phyloP scores from a whole-genome alignment of 495 filamentous ascomycete species.

The Penicillium pancosmium region DNA sequence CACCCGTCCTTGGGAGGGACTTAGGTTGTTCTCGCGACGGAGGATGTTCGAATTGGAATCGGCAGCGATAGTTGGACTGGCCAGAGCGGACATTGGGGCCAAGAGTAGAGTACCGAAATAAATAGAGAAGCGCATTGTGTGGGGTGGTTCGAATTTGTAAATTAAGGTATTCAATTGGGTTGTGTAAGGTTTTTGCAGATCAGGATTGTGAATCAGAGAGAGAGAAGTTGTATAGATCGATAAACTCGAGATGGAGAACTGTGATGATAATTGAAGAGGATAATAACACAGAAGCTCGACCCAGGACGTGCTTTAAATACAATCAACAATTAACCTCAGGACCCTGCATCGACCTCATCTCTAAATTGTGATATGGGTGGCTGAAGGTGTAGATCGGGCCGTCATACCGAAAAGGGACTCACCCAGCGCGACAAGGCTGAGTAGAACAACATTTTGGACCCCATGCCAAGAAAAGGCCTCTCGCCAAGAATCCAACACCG shows the following conservation, averaged over 20 bases:
- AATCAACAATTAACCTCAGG: background rate
- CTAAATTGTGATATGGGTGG: background rate
- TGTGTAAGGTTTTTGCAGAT: no score
- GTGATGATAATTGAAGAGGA: background rate
- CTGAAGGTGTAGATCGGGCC: background rate
- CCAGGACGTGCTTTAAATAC: background rate
- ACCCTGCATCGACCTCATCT: background rate
- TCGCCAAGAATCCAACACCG: background rate
- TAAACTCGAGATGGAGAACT: background rate
- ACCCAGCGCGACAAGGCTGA: conserved; percentile 3
- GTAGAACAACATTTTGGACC: background rate
- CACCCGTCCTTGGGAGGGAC: background rate
- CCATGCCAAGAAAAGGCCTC: conserved; percentile 1
- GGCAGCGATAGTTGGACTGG: background rate
- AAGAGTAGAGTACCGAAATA: background rate
- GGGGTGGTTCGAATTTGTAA: no score
- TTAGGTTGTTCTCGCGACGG: conserved; percentile 4
- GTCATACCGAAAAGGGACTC: background rate
- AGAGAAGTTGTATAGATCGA: background rate
- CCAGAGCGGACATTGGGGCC: conserved; percentile 2
- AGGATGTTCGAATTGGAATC: background rate
- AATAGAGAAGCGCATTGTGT: conserved; percentile 5
- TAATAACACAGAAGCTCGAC: background rate
- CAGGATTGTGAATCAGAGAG: background rate
- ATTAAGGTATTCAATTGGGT: no score